These are phyloP conservation scores for Colletotrichum orchidophilum DNA, from an alignment of 2,329 filamentous ascomycete genomes.

Conservation along the genomic window DNA sequence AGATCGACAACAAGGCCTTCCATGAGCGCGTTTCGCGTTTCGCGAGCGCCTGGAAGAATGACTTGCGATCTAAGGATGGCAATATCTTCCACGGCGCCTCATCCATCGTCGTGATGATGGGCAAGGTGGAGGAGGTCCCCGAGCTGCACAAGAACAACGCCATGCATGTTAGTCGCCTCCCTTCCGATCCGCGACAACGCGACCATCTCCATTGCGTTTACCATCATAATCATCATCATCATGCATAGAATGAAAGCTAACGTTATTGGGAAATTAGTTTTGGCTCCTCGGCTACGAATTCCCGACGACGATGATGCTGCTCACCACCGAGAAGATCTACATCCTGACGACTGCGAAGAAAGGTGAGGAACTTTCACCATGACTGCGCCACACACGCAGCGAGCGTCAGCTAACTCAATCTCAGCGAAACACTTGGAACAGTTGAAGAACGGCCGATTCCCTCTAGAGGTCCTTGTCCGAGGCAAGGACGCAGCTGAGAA, in stretches of 20 bases:
- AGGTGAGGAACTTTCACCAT: conserved; percentile 62
- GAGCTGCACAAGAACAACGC: conserved; percentile 96
- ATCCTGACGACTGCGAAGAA: conserved; percentile 98
- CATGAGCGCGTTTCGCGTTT: conserved; percentile 92
- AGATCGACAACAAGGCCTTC: conserved; percentile 93
- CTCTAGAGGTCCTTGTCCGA: conserved; percentile 89
- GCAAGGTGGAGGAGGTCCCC: conserved; percentile 89
- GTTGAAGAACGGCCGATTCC: conserved; percentile 90
- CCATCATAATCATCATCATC: not conserved
- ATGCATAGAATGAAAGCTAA: conserved; percentile 4
- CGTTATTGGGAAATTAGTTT: conserved; percentile 66
- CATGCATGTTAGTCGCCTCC: conserved; percentile 77
- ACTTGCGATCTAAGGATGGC: conserved; percentile 84
- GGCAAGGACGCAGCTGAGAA: conserved; percentile 94
- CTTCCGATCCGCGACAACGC: conserved; percentile 27
- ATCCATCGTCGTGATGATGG: conserved; percentile 90
- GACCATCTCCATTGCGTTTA: not conserved
- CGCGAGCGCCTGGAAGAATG: conserved; percentile 92
- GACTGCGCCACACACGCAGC: not conserved
- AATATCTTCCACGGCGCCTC: conserved; percentile 82
- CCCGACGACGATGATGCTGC: conserved; percentile 91
- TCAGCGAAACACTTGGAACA: conserved; percentile 93
- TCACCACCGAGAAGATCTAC: conserved; percentile 88
- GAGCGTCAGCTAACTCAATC: not conserved
- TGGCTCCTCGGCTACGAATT: conserved; percentile 99